Base-by-base conservation (phyloP, 192 early-diverging fungal species). In the Dimargaris xerosporica region DNA sequence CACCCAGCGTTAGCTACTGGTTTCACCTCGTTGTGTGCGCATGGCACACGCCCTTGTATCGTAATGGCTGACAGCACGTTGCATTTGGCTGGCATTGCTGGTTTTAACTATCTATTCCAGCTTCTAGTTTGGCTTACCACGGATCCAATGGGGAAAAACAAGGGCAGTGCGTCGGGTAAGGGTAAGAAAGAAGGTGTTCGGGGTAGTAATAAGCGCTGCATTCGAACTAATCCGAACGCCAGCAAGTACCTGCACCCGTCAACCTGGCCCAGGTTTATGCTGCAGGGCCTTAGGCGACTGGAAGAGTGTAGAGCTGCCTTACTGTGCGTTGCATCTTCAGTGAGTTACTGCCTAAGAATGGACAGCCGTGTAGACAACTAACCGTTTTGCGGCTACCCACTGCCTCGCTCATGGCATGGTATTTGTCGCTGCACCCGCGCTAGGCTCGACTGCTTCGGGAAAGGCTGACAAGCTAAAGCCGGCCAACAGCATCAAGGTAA, bases 381-480 rank as follows among this genome's bases (percentile, higher is more conserved):
- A n/a, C 47, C 25, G 25, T 50, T 50, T 23, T 50, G 47, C 25
- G 7, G 25, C 47, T 1, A 5, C 2, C 25, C 19, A 2, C 25
- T 50, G 47, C 47, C 2, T 21, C 25, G 17, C 47, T 5, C 47
- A 2, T 21, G 19, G 9, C 47, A 23, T 1, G 19, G 47, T 50
- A 23, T 50, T 50, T 23, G 47, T 7, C 47, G 17, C 47, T 7
- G 19, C 25, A 7, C 47, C 47, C 25, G 25, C 25, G 9, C 25
- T 17, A 50, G 19, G 9, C 3, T 50, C 17, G 47, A 50, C 19
- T 17, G 15, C 53, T 25, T 54, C 68, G 29, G 68, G 71, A 21
- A 72, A 75, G 44, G 70, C 67, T 41, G 66, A 65, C 51, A 80
- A 83, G 58, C 67, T 85, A 45, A 88, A 88, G 73, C 55, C 80